Base-by-base conservation (phyloP, 2,329 filamentous ascomycete species). In the Scortechinia acanthostroma region DNA sequence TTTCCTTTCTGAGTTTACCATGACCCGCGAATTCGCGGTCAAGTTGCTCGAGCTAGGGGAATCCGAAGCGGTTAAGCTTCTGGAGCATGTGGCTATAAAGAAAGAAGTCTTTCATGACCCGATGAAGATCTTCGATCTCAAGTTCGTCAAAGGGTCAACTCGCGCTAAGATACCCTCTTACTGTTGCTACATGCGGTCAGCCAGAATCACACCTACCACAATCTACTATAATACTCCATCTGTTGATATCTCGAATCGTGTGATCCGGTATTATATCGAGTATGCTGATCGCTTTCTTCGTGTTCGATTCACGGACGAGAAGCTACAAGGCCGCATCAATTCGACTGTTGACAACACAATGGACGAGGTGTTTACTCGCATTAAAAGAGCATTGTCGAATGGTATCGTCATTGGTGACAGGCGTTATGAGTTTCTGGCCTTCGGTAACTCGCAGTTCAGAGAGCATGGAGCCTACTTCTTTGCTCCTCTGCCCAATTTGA, bases 381-480 rank as follows among this genome's bases (percentile, higher is more conserved):
- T 96, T 17, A 79, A 80, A 50, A 75, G 84, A 42, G 77, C 84
- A 0, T 68, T 97, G 56, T 73, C 67, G 40, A 77, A 93, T 46
- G 93, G 93, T 1, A 91, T 98, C 51, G 71, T 71, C 1, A 82
- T 98, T 43, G 93, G 88, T 3, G 86, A 84, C 50, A 82, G 88
- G 4, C 78, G 80, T 47, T 98, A 90, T 60, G 77, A 91, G 52
- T 97, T 97, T 51, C 76, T 98, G 21, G 93, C 91, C 0, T 96
- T 91, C 64, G 91, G 93, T 0, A 97, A 93, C 60, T 96, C 93
- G 0, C 93, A 98, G 55, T 87, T 98, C 48, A 80, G 91, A 44
- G 91, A 97, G 57, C 83, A 91, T 52, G 87, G 91, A 0, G 91
- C 88, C 0, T 97, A 93, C 57, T 96, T 98, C 63, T 97, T 97